These are phyloP conservation scores for Scorias spongiosa DNA, from an alignment of 2,329 filamentous ascomycete species.

Conservation along the genomic window DNA sequence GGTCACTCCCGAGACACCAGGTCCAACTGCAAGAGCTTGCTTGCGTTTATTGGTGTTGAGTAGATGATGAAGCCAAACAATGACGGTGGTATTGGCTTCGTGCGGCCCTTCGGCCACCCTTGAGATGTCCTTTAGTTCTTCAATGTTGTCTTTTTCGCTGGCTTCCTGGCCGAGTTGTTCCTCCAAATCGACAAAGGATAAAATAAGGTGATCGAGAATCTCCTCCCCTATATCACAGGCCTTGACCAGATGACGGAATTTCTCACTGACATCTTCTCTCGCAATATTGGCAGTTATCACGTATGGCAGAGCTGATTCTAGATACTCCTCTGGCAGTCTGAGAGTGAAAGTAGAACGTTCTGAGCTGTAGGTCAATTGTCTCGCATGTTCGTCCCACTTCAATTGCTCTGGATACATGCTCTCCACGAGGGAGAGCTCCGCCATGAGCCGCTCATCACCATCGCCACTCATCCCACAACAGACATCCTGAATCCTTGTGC, in stretches of 20 bases:
- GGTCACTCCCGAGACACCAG: constrained; percentile 25
- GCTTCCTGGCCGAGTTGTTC: constrained; percentile 2
- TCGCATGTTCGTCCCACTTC: constrained; percentile 17
- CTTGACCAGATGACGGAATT: constrained; percentile 16
- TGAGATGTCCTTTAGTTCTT: not conserved
- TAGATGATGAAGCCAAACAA: constrained; percentile 33
- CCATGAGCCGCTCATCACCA: constrained; percentile 10
- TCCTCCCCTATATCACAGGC: constrained; percentile 23
- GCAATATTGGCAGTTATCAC: constrained; percentile 22
- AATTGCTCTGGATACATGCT: constrained; percentile 31
- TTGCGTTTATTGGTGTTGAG: constrained; percentile 32
- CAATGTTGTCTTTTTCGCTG: not conserved
- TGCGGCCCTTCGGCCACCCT: not conserved
- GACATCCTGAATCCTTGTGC: too few species aligned
- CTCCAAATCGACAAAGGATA: constrained; percentile 22
- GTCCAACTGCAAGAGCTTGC: constrained; percentile 20
- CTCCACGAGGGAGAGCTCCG: constrained; percentile 27
- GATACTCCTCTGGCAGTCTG: constrained; percentile 26
- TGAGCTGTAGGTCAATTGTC: constrained; percentile 24
- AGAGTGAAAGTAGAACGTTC: constrained; percentile 18
- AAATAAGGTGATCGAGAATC: constrained; percentile 27
- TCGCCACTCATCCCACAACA: not conserved
- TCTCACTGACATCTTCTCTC: constrained; percentile 23
- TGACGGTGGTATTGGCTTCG: constrained; percentile 19
- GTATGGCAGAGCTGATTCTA: constrained; percentile 21